phyloP scores from a whole-genome alignment of 352 stramenopile genomes.

The Phytophthora ramorum region DNA sequence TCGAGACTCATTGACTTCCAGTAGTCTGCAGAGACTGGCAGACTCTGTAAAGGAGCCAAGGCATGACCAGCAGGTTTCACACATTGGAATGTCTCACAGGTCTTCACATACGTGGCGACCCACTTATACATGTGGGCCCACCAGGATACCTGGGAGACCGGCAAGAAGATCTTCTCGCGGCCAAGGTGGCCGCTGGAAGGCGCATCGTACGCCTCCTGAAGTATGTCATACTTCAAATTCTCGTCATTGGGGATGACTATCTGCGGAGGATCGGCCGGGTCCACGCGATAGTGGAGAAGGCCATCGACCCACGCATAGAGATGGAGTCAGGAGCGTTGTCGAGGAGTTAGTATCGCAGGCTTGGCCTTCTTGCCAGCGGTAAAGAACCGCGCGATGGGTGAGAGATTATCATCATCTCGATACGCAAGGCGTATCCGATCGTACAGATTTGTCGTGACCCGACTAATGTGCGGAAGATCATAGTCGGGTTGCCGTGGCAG shows the following conservation, averaged over 20 bases:
- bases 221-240: slow-evolving; percentile 19
- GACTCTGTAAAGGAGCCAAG: slow-evolving; percentile 6
- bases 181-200: background rate
- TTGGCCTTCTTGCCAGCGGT: too few species aligned
- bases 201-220: slow-evolving; percentile 16
- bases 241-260: slow-evolving; percentile 20
- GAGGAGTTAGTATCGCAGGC: too few species aligned
- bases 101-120: too few species aligned
- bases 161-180: too few species aligned
- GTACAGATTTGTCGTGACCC: too few species aligned
- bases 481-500: slow-evolving; percentile 1
- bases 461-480: background rate
- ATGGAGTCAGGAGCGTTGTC: too few species aligned
- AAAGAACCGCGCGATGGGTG: too few species aligned
- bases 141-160: too few species aligned
- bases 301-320: too few species aligned
- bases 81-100: slow-evolving; percentile 31
- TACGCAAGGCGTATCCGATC: too few species aligned
- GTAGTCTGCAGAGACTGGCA: slow-evolving; percentile 19
- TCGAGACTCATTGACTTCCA: slow-evolving; percentile 33
- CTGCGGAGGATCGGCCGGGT: background rate
- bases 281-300: slow-evolving; percentile 15
- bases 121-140: too few species aligned
- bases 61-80: slow-evolving; percentile 7
- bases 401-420: too few species aligned